phyloP scores from a whole-genome alignment of 257 asterid species.

The Scutellaria galericulata region DNA sequence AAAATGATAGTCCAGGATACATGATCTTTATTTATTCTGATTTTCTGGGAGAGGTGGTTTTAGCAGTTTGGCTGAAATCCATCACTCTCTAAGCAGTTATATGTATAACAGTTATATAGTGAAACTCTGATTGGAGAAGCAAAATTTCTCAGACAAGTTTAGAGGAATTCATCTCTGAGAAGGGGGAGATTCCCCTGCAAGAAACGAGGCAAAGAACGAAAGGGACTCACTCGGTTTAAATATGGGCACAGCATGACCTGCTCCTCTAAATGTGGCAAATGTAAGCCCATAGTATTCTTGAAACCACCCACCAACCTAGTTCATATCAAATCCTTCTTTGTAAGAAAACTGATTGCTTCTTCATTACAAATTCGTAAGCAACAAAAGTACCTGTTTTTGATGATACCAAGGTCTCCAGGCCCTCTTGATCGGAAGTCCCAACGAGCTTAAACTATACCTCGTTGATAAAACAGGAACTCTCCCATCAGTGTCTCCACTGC shows the following conservation, averaged over 20 bases:
- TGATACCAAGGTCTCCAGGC: constrained; percentile 98
- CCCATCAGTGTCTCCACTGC: constrained; percentile 92
- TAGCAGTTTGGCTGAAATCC: constrained; percentile 5
- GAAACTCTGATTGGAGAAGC: constrained; percentile 8
- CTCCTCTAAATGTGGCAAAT: constrained; percentile 90
- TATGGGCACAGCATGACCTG: constrained; percentile 91
- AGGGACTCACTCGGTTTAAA: constrained; percentile 86
- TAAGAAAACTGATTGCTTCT: background rate
- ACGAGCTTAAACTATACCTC: constrained; percentile 71
- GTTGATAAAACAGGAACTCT: constrained; percentile 88
- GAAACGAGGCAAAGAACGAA: constrained; percentile 74
- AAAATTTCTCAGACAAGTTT: constrained; percentile 12
- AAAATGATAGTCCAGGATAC: background rate
- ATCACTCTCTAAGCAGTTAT: background rate
- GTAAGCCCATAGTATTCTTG: constrained; percentile 86
- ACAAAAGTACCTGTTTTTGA: constrained; percentile 64
- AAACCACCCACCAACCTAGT: constrained; percentile 90
- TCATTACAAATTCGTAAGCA: background rate
- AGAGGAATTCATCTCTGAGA: constrained; percentile 41
- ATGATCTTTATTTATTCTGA: constrained; percentile 8
- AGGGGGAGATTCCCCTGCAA: constrained; percentile 69
- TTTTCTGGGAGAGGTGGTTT: background rate
- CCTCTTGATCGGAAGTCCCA: constrained; percentile 66
- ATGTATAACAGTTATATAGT: background rate
- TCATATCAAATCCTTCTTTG: background rate